Evolutionary conservation across 139 green algal species (phyloP).

Genomic region (Asterochloris sp.): DNA sequence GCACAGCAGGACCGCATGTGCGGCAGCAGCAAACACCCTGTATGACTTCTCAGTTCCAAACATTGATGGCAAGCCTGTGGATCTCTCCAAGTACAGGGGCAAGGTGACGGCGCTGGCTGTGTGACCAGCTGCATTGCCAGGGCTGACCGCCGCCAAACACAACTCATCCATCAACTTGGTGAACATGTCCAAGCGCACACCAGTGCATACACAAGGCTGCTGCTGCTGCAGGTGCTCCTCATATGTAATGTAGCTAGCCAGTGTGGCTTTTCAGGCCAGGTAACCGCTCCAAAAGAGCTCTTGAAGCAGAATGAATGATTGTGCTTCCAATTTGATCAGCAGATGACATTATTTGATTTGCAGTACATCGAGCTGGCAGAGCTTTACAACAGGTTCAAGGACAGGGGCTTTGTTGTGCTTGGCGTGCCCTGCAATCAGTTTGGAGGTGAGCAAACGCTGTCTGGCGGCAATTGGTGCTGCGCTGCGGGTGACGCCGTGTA

Average conservation of each 20-base stretch:
- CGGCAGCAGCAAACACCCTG: too few species aligned
- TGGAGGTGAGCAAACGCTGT: constrained; percentile 22
- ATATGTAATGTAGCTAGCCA: constrained; percentile 25
- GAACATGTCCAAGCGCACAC: too few species aligned
- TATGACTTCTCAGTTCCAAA: not conserved
- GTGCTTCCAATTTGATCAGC: not conserved
- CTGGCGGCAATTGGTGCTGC: not conserved
- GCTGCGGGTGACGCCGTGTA: not conserved
- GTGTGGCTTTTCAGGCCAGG: constrained; percentile 47
- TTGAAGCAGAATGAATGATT: not conserved
- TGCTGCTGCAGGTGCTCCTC: too few species aligned
- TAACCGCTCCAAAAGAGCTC: not conserved
- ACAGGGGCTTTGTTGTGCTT: constrained; percentile 66
- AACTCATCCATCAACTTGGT: too few species aligned
- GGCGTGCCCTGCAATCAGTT: constrained; percentile 83
- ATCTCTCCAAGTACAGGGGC: constrained; percentile 48
- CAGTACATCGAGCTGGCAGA: constrained; percentile 47
- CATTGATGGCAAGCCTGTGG: constrained; percentile 44
- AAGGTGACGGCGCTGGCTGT: constrained; percentile 68
- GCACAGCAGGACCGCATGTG: too few species aligned
- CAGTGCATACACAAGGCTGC: too few species aligned
- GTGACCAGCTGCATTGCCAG: too few species aligned
- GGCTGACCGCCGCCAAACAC: constrained; percentile 29
- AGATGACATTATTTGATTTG: too few species aligned
- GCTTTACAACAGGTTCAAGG: constrained; percentile 69